Evolutionary conservation across 768 basidiomycete genomes (phyloP).

Genomic region (Podaxis carcinomalis): DNA sequence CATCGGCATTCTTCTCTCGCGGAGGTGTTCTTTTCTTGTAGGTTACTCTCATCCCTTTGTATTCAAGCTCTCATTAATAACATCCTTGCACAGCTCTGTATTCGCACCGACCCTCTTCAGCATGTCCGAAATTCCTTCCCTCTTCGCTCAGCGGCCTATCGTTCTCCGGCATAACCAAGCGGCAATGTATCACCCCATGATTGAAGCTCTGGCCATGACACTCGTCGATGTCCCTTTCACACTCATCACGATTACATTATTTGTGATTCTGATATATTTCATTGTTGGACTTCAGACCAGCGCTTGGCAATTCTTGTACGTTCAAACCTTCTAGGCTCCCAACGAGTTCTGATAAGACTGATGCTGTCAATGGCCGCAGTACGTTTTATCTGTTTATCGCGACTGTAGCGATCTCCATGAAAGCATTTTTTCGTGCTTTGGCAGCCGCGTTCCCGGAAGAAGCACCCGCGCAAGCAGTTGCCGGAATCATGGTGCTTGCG

Average conservation of each 20-base stretch:
- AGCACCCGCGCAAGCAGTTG: slow-evolving; percentile 60
- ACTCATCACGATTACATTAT: slow-evolving; percentile 38
- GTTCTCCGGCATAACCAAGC: slow-evolving; percentile 52
- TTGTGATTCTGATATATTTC: slow-evolving; percentile 55
- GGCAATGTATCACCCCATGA: slow-evolving; percentile 49
- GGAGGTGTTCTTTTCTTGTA: slow-evolving; percentile 74
- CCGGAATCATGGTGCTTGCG: slow-evolving; percentile 34
- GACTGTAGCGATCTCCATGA: slow-evolving; percentile 59
- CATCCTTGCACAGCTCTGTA: slow-evolving; percentile 34
- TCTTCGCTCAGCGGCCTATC: slow-evolving; percentile 61
- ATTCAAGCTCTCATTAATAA: slow-evolving; percentile 18
- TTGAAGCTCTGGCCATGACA: slow-evolving; percentile 47
- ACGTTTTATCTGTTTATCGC: slow-evolving; percentile 57
- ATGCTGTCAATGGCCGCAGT: slow-evolving; percentile 26
- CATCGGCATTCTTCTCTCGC: slow-evolving; percentile 61
- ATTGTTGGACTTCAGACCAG: slow-evolving; percentile 51
- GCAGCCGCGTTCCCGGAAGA: slow-evolving; percentile 56
- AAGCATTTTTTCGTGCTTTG: slow-evolving; percentile 69
- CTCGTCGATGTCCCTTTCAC: slow-evolving; percentile 61
- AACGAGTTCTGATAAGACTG: not conserved
- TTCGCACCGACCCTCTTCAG: slow-evolving; percentile 56
- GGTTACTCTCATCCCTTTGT: slow-evolving; percentile 14
- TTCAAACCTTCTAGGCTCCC: not conserved
- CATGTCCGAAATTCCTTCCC: slow-evolving; percentile 64
- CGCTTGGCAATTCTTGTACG: slow-evolving; percentile 65